phyloP scores from a whole-genome alignment of 2,329 filamentous ascomycete species.

The Diaporthe velutina region DNA sequence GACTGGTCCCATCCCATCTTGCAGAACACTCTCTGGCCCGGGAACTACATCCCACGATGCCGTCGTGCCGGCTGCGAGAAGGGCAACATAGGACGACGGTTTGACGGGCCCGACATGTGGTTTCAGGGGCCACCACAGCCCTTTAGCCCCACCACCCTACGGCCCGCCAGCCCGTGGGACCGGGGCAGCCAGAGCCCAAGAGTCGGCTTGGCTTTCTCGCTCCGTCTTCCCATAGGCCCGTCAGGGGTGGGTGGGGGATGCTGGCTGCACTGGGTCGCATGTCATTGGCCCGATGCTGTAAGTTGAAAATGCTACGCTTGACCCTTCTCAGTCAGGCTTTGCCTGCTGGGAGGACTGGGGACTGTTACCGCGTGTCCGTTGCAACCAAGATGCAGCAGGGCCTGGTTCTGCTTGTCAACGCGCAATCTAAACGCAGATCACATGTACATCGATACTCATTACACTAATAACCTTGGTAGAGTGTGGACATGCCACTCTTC shows the following conservation, averaged over 20 bases:
- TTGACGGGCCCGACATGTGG: constrained; percentile 33
- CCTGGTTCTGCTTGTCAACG: constrained; percentile 5
- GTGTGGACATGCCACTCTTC: not conserved
- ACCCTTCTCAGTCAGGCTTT: not conserved
- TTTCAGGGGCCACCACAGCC: constrained; percentile 34
- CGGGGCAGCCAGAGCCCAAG: constrained; percentile 9
- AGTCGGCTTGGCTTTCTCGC: constrained; percentile 10
- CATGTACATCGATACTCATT: constrained; percentile 13
- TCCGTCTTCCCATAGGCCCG: constrained; percentile 24
- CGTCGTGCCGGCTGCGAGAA: constrained; percentile 8
- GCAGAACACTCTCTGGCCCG: not conserved
- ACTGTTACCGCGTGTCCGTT: not conserved
- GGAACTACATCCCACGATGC: constrained; percentile 12
- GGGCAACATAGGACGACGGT: constrained; percentile 24
- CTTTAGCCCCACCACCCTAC: constrained; percentile 37
- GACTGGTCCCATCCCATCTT: not conserved
- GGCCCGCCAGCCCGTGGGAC: constrained; percentile 38
- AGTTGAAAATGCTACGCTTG: not conserved
- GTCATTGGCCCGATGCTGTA: not conserved
- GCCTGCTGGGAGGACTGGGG: not conserved
- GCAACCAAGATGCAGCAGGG: constrained; percentile 5
- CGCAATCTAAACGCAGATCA: constrained; percentile 26
- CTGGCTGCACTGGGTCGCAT: not conserved
- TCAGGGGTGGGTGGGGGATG: not conserved
- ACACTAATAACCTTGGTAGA: not conserved